Evolutionary conservation across 805 yeast species (phyloP), one percentile per base, ranked within the genome.

Genomic region (Candida alai): DNA sequence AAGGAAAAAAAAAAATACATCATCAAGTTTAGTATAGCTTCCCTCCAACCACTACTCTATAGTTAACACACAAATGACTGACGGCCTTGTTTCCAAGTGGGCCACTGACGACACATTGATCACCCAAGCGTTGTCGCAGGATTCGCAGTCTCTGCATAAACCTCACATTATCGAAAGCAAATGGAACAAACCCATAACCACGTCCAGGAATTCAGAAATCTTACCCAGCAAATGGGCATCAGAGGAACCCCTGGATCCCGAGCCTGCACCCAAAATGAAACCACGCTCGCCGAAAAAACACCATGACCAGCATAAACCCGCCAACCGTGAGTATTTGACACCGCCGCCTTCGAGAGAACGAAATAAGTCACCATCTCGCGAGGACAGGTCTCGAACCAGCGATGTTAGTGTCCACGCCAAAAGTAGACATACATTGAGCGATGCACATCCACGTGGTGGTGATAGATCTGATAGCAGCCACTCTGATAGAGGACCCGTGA

Each of bases 141-240:
- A 56, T 28, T 23, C 37, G 4, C 22, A 31, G 26, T 28, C 15
- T 7, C 8, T 25, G n/a, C 18, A 26, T 16, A 34, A n/a, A 16
- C 30, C 30, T n/a, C 11, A 19, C 18, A 24, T 19, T 3, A 4
- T 33, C 9, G 34, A 32, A 17, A 28, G 29, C 12, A 40, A 38
- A 24, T 36, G 41, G 43, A 12, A 34, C 12, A 38, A 37, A 27
- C 35, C 49, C 7, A 34, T 40, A 4, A 41, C 42, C 5, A 24
- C 24, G 4, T 30, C 30, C 19, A 35, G 33, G n/a, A 50, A 46
- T 24, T n/a, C 40, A 6, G 34, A 42, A 35, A 37, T 43, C 11
- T 44, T 60, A 24, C 53, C 39, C 24, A 61, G 66, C 30, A 60
- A 47, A 44, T 64, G 70, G 70, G 68, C 68, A 1, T 30, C 21